Conservation (phyloP, 1,139 yeast genomes). For the Debaryomyces sp. region DNA sequence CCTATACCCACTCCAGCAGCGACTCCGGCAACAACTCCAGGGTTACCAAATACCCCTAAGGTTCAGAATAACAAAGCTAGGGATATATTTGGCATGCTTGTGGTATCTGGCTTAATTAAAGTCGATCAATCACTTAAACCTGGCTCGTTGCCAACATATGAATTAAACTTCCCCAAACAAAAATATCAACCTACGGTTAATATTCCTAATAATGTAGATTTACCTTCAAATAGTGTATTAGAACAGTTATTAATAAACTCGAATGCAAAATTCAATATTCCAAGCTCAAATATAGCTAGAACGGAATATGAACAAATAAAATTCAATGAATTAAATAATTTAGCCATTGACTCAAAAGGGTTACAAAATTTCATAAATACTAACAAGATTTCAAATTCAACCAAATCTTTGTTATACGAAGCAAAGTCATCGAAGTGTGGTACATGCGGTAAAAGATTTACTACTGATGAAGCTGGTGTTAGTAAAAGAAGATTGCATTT, state of each 20-base stretch:
- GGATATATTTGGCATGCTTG: conserved; percentile 34
- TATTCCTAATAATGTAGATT: conserved; percentile 15
- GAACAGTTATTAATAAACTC: conserved; percentile 33
- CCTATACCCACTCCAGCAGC: conserved; percentile 14
- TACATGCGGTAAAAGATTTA: conserved; percentile 87
- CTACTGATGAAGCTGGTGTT: conserved; percentile 61
- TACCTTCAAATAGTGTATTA: conserved; percentile 30
- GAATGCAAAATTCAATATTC: conserved; percentile 11
- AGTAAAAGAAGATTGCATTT: conserved; percentile 61
- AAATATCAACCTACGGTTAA: conserved; percentile 26
- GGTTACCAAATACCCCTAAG: conserved; percentile 15
- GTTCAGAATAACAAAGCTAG: conserved; percentile 17
- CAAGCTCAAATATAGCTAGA: conserved; percentile 22
- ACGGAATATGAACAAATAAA: conserved; percentile 36
- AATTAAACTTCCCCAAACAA: conserved; percentile 38
- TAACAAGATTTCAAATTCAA: conserved; percentile 30
- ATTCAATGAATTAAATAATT: conserved; percentile 30
- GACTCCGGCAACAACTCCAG: conserved; percentile 14
- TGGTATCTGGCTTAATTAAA: conserved; percentile 41
- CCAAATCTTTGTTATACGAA: conserved; percentile 51
- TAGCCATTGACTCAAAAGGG: conserved; percentile 22
- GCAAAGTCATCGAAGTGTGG: conserved; percentile 80
- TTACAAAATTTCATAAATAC: conserved; percentile 43
- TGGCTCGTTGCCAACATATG: conserved; percentile 43
- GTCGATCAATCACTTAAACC: conserved; percentile 48